Evolutionary conservation across 257 asterid genomes (phyloP).

Genomic region (Anisodus tanguticus): DNA sequence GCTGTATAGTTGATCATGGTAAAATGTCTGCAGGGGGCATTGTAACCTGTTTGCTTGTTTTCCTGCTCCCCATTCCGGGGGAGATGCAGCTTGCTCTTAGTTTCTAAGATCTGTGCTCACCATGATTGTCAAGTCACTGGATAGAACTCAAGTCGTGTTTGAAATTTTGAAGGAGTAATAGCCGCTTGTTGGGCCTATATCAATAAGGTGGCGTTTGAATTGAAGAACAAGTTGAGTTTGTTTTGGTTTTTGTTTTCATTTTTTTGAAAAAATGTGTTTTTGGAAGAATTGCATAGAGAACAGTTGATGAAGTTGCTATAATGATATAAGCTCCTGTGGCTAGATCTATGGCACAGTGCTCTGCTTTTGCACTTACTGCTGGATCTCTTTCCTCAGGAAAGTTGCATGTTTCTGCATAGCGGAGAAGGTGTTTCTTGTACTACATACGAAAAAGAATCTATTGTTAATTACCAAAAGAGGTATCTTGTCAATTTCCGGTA

Average conservation of each 20-base stretch:
- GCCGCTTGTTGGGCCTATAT: neutral
- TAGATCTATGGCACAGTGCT: neutral
- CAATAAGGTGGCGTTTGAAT: neutral
- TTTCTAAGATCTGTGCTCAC: neutral
- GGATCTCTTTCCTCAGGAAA: too few species aligned
- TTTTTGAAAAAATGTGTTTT: neutral
- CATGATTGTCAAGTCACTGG: neutral
- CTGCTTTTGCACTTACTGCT: neutral
- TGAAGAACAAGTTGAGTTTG: neutral
- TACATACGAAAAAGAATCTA: too few species aligned
- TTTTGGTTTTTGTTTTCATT: neutral
- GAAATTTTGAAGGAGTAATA: neutral
- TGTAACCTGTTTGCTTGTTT: neutral
- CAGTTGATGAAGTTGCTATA: neutral
- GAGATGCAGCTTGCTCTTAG: neutral
- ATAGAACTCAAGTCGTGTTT: neutral
- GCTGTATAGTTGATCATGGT: slow-evolving; percentile 6
- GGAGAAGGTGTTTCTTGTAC: neutral
- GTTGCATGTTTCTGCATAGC: neutral
- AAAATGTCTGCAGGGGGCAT: neutral
- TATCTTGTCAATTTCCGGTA: too few species aligned
- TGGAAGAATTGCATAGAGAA: neutral
- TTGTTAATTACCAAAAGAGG: too few species aligned
- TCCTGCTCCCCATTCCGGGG: neutral
- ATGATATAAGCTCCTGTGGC: neutral